These are phyloP conservation scores for Chalciporus sphaerocephalus DNA, from an alignment of 768 basidiomycete species.

Conservation along the genomic window DNA sequence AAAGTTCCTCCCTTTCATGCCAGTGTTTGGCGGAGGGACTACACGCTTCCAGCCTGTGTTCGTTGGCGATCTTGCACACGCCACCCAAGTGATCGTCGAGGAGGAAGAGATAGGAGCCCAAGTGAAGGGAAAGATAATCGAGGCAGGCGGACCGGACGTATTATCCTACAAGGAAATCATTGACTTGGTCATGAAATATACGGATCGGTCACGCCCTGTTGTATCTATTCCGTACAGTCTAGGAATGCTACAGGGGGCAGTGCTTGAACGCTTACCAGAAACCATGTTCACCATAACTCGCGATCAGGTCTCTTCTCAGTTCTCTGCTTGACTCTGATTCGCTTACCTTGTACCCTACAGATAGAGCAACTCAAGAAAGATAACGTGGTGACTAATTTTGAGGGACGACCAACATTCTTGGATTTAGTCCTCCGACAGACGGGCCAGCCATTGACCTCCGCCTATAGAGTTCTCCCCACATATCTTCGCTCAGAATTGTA, in stretches of 20 bases:
- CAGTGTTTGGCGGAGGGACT: conserved; percentile 70
- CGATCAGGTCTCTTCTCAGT: conserved; percentile 47
- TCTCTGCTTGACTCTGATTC: background rate
- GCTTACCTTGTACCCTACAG: conserved; percentile 32
- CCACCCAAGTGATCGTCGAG: conserved; percentile 56
- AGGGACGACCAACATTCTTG: conserved; percentile 28
- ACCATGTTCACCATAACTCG: conserved; percentile 67
- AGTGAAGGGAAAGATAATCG: conserved; percentile 43
- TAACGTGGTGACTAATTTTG: conserved; percentile 44
- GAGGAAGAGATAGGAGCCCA: conserved; percentile 31
- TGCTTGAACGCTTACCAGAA: conserved; percentile 59
- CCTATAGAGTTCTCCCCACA: conserved; percentile 52
- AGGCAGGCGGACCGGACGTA: conserved; percentile 52
- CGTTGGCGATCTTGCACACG: conserved; percentile 60
- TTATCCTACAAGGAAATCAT: conserved; percentile 67
- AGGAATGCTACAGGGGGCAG: conserved; percentile 59
- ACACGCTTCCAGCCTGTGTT: conserved; percentile 71
- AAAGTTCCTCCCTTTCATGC: conserved; percentile 60
- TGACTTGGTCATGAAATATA: conserved; percentile 55
- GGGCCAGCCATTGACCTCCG: conserved; percentile 39
- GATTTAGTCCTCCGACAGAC: conserved; percentile 38
- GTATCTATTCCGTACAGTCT: conserved; percentile 60
- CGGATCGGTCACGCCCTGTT: conserved; percentile 50
- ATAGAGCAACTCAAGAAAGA: conserved; percentile 59
- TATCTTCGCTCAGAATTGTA: conserved; percentile 31